phyloP scores from a whole-genome alignment of 164 flowering plant genomes.

The Platanus orientalis region DNA sequence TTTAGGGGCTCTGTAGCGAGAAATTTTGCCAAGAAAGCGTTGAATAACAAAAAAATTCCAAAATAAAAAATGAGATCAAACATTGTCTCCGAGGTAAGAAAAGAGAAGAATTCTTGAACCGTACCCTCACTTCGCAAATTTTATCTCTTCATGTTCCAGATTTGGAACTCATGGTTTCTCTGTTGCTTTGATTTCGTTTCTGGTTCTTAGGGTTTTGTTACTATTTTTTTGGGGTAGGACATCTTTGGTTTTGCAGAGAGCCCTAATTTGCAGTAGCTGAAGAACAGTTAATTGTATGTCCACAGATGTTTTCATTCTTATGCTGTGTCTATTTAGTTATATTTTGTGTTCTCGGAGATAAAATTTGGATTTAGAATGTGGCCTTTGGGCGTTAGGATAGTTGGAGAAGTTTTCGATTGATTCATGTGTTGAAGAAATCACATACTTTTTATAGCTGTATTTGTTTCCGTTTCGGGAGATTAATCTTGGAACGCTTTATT shows the following conservation, averaged over 20 bases:
- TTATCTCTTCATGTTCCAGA: not conserved
- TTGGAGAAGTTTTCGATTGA: no score
- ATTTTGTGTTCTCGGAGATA: not conserved
- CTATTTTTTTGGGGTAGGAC: no score
- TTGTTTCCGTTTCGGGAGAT: no score
- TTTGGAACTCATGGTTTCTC: not conserved
- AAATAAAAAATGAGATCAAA: conserved; percentile 67
- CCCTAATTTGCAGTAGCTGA: conserved; percentile 1
- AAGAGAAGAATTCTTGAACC: not conserved
- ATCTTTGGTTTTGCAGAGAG: not conserved
- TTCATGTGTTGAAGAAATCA: no score
- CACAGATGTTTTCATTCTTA: not conserved
- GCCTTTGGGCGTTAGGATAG: no score
- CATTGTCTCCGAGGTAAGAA: conserved; percentile 60
- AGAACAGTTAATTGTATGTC: not conserved
- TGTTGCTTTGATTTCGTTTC: not conserved
- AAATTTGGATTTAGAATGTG: not conserved
- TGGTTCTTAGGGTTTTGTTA: not conserved
- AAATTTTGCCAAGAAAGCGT: conserved; percentile 2
- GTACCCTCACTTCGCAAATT: not conserved
- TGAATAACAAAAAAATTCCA: no score
- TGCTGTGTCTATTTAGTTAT: not conserved
- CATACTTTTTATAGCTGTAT: no score
- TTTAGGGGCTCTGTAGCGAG: conserved; percentile 13
- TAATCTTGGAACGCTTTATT: no score